Percentiles rank a stretch among this genome's conserved stretches.
These are phyloP conservation scores for Dillenia turbinata DNA, from an alignment of 164 flowering plant genomes.

Conservation along the genomic window DNA sequence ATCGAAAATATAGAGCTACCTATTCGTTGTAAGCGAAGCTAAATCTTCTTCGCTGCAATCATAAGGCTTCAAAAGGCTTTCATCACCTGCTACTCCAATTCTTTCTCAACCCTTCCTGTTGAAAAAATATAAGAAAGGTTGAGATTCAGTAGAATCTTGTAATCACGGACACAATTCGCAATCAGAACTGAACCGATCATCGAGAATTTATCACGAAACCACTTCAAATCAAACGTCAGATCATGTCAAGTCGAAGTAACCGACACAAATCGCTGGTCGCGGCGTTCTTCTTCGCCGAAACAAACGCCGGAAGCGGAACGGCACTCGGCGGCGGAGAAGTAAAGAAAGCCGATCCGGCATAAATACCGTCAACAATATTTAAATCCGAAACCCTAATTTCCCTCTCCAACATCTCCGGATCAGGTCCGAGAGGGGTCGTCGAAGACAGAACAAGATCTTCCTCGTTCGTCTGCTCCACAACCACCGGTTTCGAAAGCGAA, in stretches of 20 bases:
- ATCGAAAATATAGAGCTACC: not conserved
- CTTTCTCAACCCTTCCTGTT: constrained; percentile 14
- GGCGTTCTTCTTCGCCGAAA: constrained; percentile 5
- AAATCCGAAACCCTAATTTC: constrained; percentile 22
- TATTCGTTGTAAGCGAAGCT: constrained; percentile 27
- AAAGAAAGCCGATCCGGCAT: constrained; percentile 28
- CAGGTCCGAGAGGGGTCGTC: constrained; percentile 38
- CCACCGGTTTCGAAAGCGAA: constrained; percentile 3
- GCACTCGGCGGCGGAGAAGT: constrained; percentile 45
- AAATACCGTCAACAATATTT: constrained; percentile 13
- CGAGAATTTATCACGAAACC: not conserved
- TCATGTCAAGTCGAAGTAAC: constrained; percentile 20
- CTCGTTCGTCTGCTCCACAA: not conserved
- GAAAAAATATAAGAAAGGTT: constrained; percentile 22
- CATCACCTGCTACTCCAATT: constrained; percentile 5
- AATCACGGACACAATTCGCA: not conserved
- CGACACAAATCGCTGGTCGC: constrained; percentile 21
- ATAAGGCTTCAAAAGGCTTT: constrained; percentile 48
- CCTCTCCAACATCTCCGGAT: constrained; percentile 34
- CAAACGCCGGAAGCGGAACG: constrained; percentile 30
- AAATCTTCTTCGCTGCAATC: constrained; percentile 19
- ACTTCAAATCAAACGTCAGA: constrained; percentile 1
- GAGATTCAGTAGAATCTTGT: constrained; percentile 4
- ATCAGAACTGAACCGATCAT: not conserved
- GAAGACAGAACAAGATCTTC: constrained; percentile 17